Evolutionary conservation across 371 early-diverging fungal genomes (phyloP), one percentile per base, ranked within the genome.

Genomic region (Mucor velutinosus): DNA sequence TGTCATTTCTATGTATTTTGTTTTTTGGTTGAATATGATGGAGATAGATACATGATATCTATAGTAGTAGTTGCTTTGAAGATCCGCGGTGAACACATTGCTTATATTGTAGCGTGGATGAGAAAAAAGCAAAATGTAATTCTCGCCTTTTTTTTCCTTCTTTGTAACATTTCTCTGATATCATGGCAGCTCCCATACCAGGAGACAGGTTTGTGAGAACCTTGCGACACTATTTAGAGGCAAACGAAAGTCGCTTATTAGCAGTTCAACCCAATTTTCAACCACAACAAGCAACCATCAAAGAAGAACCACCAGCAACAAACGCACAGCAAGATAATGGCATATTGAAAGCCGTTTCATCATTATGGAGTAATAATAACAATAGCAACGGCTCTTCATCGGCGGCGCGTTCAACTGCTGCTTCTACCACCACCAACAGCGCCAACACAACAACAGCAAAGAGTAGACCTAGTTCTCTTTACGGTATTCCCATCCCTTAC

Each of bases 201-300:
- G 86, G 87, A 64, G 89, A 89, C 61, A 78, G 78, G 64, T 89
- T 84, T 70, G 73, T 89, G 57, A 81, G 86, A 43, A 87, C 87
- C 5, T 72, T 87, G 33, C 76, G 86, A 30, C 86, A 89, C 59
- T 87, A 87, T 71, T 73, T 89, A 15, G 87, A 85, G 68, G 64
- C 81, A 2, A 86, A 89, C 71, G 83, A 86, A 65, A 70, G 35
- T 64, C 74, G 63, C 55, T 56, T 78, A 21, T 58, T 71, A 37
- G 41, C 65, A 21, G 23, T 60, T 37, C 59, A 56, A 58, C 39
- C 68, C 30, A 71, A 53, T 65, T 79, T 68, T 33, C 41, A 53
- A 25, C 58, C 32, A 59, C 25, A 55, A 53, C 53, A 60, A 56
- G 14, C 47, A 29, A 14, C 43, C 25, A 69, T 63, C 23, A 60